A percentile compares a stretch with the other conserved stretches of the same genome.
These are phyloP conservation scores for Ogataea angusta DNA, from an alignment of 805 yeast species.

Conservation along the genomic window DNA sequence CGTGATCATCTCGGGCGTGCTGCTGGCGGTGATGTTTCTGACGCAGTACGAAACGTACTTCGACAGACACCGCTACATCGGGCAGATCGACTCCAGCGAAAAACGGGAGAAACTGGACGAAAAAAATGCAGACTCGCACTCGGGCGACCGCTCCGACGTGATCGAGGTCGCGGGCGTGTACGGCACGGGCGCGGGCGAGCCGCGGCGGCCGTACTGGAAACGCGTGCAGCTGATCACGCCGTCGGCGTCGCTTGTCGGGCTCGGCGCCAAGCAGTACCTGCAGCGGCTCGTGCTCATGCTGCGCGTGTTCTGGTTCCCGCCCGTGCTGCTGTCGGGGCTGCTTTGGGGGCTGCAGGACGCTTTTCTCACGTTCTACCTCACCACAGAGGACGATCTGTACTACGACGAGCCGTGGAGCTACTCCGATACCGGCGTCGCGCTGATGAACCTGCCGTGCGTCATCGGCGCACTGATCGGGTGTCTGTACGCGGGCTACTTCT, in stretches of 20 bases:
- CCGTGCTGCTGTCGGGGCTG: constrained; percentile 61
- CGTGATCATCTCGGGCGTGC: constrained; percentile 60
- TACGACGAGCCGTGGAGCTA: constrained; percentile 66
- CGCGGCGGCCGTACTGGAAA: constrained; percentile 42
- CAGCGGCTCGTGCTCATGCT: constrained; percentile 47
- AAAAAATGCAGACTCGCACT: constrained; percentile 3
- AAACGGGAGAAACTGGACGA: constrained; percentile 3
- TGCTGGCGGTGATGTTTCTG: constrained; percentile 51
- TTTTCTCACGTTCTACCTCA: constrained; percentile 67
- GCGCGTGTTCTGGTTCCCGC: constrained; percentile 60
- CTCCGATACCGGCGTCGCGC: constrained; percentile 61
- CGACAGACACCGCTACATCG: constrained; percentile 46
- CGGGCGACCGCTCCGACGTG: constrained; percentile 4
- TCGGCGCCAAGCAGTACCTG: constrained; percentile 64
- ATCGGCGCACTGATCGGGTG: constrained; percentile 68
- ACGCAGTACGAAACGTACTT: constrained; percentile 71
- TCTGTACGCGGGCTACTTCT: constrained; percentile 56
- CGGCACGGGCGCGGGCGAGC: constrained; percentile 40
- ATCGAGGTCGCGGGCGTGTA: constrained; percentile 13
- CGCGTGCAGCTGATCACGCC: constrained; percentile 49
- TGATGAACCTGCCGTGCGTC: constrained; percentile 71
- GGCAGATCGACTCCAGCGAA: constrained; percentile 33
- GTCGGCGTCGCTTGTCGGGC: constrained; percentile 58
- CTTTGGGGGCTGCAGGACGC: constrained; percentile 83
- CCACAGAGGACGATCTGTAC: constrained; percentile 67